phyloP scores from a whole-genome alignment of 2,329 filamentous ascomycete species.

The Emmonsiellopsis sp. region DNA sequence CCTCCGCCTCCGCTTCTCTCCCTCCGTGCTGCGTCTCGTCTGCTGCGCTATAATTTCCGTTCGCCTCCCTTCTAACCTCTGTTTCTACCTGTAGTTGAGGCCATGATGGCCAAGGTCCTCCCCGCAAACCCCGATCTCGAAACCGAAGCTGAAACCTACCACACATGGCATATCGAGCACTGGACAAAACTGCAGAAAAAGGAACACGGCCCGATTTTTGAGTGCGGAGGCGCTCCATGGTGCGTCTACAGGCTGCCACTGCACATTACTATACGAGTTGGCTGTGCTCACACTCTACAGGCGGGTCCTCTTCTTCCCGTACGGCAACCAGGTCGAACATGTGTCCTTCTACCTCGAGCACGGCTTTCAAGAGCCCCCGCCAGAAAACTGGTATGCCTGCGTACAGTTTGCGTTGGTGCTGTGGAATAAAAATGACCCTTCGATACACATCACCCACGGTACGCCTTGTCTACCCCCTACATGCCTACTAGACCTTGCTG shows the following conservation, averaged over 20 bases:
- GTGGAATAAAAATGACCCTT: conserved; percentile 90
- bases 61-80: neutral
- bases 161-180: conserved; percentile 81
- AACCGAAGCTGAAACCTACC: conserved; percentile 61
- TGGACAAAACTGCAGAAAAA: conserved; percentile 71
- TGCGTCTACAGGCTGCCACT: conserved; percentile 33
- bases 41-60: neutral
- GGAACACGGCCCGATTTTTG: conserved; percentile 79
- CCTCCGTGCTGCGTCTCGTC: neutral
- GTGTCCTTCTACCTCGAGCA: conserved; percentile 96
- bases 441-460: conserved; percentile 65
- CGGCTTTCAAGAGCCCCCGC: conserved; percentile 66
- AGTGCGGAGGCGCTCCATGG: conserved; percentile 83
- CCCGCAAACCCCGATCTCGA: conserved; percentile 70
- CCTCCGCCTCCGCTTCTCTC: neutral
- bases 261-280: neutral
- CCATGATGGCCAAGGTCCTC: conserved; percentile 74
- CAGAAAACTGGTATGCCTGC: conserved; percentile 92
- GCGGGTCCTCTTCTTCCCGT: conserved; percentile 92
- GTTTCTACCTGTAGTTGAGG: conserved; percentile 50
- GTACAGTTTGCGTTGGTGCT: conserved; percentile 91
- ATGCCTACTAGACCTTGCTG: conserved; percentile 7
- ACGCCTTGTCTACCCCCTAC: conserved; percentile 21
- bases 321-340: conserved; percentile 87
- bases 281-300: conserved; percentile 36